Evolutionary conservation across 345 rosid species (phyloP).

Genomic region (Salix purpurea): DNA sequence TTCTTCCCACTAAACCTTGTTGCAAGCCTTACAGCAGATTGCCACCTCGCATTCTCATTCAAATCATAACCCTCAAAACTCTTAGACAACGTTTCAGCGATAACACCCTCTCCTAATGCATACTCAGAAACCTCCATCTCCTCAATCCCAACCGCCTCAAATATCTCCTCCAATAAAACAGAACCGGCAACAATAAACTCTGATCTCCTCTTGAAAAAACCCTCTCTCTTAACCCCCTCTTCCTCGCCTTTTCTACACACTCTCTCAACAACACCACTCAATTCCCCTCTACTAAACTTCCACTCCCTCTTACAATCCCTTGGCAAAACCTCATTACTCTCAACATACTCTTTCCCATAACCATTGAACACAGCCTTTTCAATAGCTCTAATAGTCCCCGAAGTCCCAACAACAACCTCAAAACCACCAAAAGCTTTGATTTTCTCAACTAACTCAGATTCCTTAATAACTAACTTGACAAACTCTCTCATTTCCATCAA

Average conservation of each 20-base stretch:
- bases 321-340: slow-evolving; percentile 16
- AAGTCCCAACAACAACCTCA: slow-evolving; percentile 59
- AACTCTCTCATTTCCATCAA: slow-evolving; percentile 40
- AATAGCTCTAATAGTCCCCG: slow-evolving; percentile 58
- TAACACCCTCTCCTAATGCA: slow-evolving; percentile 61
- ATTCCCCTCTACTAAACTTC: slow-evolving; percentile 48
- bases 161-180: slow-evolving; percentile 60
- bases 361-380: slow-evolving; percentile 57
- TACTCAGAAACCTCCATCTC: slow-evolving; percentile 70
- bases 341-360: slow-evolving; percentile 26
- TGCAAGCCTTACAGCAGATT: slow-evolving; percentile 46
- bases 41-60: slow-evolving; percentile 59
- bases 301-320: slow-evolving; percentile 49
- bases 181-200: slow-evolving; percentile 71
- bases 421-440: slow-evolving; percentile 39
- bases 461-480: slow-evolving; percentile 33
- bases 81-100: slow-evolving; percentile 49
- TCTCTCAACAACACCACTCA: slow-evolving; percentile 42
- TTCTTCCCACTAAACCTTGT: slow-evolving; percentile 46
- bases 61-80: slow-evolving; percentile 42
- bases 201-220: slow-evolving; percentile 53
- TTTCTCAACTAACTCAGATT: slow-evolving; percentile 43
- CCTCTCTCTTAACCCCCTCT: slow-evolving; percentile 42
- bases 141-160: slow-evolving; percentile 48
- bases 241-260: slow-evolving; percentile 45